phyloP scores from a whole-genome alignment of 257 asterid species.

The Solanum medicagineum region DNA sequence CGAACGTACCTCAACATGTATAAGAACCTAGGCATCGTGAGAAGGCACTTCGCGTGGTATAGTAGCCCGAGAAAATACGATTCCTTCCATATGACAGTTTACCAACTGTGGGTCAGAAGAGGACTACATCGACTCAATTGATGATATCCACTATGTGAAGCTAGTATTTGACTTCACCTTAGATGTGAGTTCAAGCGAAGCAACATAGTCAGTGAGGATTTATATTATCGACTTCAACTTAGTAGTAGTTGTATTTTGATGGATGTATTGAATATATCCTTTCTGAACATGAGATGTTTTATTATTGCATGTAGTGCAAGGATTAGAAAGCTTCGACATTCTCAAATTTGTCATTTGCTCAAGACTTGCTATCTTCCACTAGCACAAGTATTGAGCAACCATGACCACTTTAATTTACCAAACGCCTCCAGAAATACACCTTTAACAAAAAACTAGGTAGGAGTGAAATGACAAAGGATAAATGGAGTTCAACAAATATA shows the following conservation, averaged over 20 bases:
- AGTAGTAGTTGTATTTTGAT: background rate
- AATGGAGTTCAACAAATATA: background rate
- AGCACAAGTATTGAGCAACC: background rate
- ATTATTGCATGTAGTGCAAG: background rate
- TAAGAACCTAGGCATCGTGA: constrained; percentile 32
- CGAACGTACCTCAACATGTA: constrained; percentile 34
- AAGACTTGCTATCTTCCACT: background rate
- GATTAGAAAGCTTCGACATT: background rate
- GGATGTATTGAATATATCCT: too few relatives aligned
- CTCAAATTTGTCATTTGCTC: background rate
- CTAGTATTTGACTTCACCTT: background rate
- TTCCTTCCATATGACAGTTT: constrained; percentile 68
- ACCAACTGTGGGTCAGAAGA: constrained; percentile 68
- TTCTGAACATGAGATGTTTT: too few relatives aligned
- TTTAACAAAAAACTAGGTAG: background rate
- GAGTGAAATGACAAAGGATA: background rate
- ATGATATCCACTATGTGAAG: background rate
- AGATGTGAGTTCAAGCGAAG: background rate
- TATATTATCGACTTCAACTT: background rate
- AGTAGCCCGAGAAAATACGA: constrained; percentile 31
- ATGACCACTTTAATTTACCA: background rate
- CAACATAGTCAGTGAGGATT: background rate
- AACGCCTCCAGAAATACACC: background rate
- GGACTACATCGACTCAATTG: constrained; percentile 27
- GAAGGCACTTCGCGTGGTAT: constrained; percentile 69